These are phyloP conservation scores for Fusarium aywerte DNA, from an alignment of 2,329 filamentous ascomycete species.

Conservation along the genomic window DNA sequence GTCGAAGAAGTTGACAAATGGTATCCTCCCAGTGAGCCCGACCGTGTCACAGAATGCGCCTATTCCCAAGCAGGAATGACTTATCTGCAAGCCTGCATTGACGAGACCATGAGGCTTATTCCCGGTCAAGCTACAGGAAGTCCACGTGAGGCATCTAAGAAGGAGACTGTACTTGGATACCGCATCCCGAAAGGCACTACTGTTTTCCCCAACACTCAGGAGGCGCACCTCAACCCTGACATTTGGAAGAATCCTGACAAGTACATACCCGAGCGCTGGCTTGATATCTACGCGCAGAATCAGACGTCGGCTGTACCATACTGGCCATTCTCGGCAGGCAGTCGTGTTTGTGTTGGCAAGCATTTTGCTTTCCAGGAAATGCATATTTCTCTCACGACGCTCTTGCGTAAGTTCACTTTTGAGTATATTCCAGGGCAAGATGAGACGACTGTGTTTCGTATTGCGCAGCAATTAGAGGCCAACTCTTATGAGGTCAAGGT, in stretches of 20 bases:
- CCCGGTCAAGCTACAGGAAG: conserved; percentile 1
- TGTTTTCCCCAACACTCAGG: conserved; percentile 4
- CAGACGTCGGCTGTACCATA: neutral
- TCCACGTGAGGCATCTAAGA: neutral
- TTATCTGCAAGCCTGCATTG: conserved; percentile 4
- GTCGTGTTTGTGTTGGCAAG: neutral
- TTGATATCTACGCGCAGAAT: neutral
- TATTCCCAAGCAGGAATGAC: conserved; percentile 7
- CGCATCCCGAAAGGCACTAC: neutral
- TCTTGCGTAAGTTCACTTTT: neutral
- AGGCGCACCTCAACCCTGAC: neutral
- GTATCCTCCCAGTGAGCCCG: neutral
- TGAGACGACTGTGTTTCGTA: conserved; percentile 6
- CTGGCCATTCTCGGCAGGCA: neutral
- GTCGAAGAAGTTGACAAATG: conserved; percentile 7
- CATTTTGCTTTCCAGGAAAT: conserved; percentile 5
- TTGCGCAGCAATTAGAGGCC: neutral
- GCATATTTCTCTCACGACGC: conserved; percentile 5
- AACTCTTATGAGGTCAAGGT: neutral
- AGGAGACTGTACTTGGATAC: neutral
- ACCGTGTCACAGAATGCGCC: neutral
- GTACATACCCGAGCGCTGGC: conserved; percentile 3
- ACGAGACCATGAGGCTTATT: conserved; percentile 6
- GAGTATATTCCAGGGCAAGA: conserved; percentile 1
- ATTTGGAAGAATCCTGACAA: neutral